A percentile compares a stretch with the other conserved stretches of the same genome.
Conservation (phyloP, 495 filamentous ascomycete species). For the Penicillium crystallinum region DNA sequence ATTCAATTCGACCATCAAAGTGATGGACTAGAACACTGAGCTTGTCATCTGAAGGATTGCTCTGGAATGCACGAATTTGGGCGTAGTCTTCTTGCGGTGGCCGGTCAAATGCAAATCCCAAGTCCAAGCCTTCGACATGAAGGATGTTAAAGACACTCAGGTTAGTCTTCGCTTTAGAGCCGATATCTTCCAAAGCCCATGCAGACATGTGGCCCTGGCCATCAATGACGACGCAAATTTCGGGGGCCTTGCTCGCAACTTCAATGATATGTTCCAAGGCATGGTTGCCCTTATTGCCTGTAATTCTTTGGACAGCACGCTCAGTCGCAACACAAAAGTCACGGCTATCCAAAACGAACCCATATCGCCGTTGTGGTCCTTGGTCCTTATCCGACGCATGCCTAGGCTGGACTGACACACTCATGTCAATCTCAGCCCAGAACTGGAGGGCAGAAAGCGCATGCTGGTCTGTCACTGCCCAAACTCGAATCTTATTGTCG, state of each 20-base stretch:
- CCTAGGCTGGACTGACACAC: constrained; percentile 62
- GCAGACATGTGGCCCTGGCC: constrained; percentile 83
- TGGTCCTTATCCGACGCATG: constrained; percentile 25
- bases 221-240: constrained; percentile 84
- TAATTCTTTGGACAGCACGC: constrained; percentile 60
- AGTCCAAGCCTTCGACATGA: constrained; percentile 65
- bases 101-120: constrained; percentile 55
- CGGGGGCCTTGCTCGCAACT: constrained; percentile 77
- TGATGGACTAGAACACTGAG: constrained; percentile 78
- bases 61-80: constrained; percentile 69
- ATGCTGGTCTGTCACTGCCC: constrained; percentile 72
- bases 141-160: constrained; percentile 83
- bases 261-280: constrained; percentile 81
- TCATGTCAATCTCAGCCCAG: constrained; percentile 80
- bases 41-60: constrained; percentile 50
- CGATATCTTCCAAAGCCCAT: constrained; percentile 89
- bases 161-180: constrained; percentile 62
- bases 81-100: constrained; percentile 52
- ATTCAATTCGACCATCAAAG: constrained; percentile 80
- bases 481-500: constrained; percentile 80
- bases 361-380: constrained; percentile 53
- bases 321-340: constrained; percentile 75
- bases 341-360: constrained; percentile 78
- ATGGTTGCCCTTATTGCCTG: constrained; percentile 57
- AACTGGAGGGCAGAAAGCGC: constrained; percentile 65